Evolutionary conservation across 2,329 filamentous ascomycete species (phyloP).

Genomic region (Fonsecaea erecta): DNA sequence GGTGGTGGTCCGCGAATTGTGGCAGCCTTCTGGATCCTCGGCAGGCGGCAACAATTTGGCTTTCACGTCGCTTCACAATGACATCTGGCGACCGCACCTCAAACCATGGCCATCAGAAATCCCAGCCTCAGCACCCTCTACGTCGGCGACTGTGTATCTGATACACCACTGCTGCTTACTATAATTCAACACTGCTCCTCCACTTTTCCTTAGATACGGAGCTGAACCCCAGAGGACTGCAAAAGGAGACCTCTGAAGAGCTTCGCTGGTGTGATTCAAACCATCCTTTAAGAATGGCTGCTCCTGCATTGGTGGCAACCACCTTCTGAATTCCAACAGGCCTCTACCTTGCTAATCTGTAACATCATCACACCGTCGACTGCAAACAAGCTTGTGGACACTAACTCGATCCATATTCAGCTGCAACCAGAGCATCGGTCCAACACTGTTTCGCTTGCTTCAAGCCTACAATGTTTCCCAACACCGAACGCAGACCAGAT

Average conservation of each 20-base stretch:
- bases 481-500: not conserved
- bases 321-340: not conserved
- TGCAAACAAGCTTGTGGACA: not conserved
- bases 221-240: too few species aligned
- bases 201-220: not conserved
- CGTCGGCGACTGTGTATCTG: not conserved
- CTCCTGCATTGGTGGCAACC: not conserved
- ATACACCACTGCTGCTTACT: not conserved
- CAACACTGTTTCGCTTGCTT: not conserved
- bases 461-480: not conserved
- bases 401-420: not conserved
- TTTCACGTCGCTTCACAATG: not conserved
- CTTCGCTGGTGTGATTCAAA: not conserved
- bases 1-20: not conserved
- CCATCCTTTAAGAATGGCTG: not conserved
- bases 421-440: not conserved
- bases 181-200: not conserved
- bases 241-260: too few species aligned
- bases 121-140: not conserved
- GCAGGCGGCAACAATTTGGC: not conserved
- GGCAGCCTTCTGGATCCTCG: not conserved
- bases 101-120: not conserved
- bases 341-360: not conserved
- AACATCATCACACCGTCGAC: not conserved
- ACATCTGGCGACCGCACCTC: not conserved